Evolutionary conservation across 768 basidiomycete species (phyloP), one percentile per base, ranked within the genome.

Genomic region (Termitomyces sp.): DNA sequence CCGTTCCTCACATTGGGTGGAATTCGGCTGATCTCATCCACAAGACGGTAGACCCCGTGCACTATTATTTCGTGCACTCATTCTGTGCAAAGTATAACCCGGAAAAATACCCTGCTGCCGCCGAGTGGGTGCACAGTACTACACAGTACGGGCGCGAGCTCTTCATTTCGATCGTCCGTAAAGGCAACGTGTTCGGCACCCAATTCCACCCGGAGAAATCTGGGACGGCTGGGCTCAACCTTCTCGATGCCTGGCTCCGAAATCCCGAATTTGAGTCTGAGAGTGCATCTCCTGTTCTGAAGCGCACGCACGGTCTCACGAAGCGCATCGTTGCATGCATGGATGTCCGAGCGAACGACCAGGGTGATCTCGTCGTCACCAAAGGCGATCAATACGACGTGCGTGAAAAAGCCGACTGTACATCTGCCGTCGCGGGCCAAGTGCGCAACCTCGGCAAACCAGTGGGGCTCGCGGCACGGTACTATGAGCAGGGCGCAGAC

Each of bases 311-410:
- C 71, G 83, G 86, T 11, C 85, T 96, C 63, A 96, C 95, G 2
- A 98, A 93, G 73, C 91, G 97, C 51, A 90, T 99, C 71, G 85
- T 98, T 65, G 96, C 97, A 15, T 98, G 96, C 73, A 86, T 99
- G 85, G 97, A 99, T 72, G 96, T 99, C 25, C 89, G 97, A 49
- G 86, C 95, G 20, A 98, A 98, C 73, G 97, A 99, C 72, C 73
- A 87, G 14, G 97, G 97, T 34, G 97, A 99, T 73, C 86, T 99
- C 57, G 95, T 99, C 61, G 97, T 99, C 1, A 99, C 97, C 47
- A 99, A 99, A 77, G 97, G 97, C 60, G 97, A 99, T 74, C 97
- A 97, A 73, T 99, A 99, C 76, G 94, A 98, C 72, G 96, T 98
- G 17, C 92, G 96, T 57, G 96, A 98, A 74, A 94, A 89, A 69